Conservation (phyloP, 2,329 filamentous ascomycete species). For the Thielaviopsis ethacetica region DNA sequence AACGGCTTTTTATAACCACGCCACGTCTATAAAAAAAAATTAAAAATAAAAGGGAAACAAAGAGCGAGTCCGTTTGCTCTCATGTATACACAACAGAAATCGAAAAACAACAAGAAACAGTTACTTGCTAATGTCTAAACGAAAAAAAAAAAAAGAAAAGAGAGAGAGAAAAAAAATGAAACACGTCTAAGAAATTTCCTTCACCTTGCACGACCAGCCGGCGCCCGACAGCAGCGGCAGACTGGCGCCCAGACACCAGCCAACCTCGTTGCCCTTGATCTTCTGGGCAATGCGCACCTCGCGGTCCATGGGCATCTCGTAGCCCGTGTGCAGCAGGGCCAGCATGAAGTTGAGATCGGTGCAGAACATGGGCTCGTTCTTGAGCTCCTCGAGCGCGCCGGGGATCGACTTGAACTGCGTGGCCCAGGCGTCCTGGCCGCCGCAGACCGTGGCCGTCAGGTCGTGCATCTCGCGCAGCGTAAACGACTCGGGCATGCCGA, state of each 20-base stretch:
- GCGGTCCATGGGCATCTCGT: constrained; percentile 92
- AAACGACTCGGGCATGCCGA: constrained; percentile 98
- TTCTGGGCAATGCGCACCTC: constrained; percentile 99
- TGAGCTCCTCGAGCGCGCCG: constrained; percentile 64
- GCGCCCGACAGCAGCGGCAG: constrained; percentile 69
- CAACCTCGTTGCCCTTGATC: constrained; percentile 90
- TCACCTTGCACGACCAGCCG: constrained; percentile 81
- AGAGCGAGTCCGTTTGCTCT: neutral
- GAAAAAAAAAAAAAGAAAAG: too few species aligned
- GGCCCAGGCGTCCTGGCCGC: constrained; percentile 61
- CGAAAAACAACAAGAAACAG: neutral
- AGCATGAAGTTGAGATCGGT: constrained; percentile 95
- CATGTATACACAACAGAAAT: neutral
- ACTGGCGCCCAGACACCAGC: constrained; percentile 94
- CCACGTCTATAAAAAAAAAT: too few species aligned
- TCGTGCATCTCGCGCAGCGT: constrained; percentile 81
- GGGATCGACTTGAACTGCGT: constrained; percentile 56
- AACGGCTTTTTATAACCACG: too few species aligned
- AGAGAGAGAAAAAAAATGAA: too few species aligned
- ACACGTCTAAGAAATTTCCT: constrained; percentile 44
- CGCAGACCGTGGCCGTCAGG: constrained; percentile 70
- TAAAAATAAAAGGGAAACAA: neutral
- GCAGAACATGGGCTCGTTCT: constrained; percentile 75
- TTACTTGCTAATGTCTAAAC: neutral
- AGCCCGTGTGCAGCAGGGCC: constrained; percentile 80